Conservation (phyloP, 179 eudicot genomes). For the Sideroxylon spinosum region DNA sequence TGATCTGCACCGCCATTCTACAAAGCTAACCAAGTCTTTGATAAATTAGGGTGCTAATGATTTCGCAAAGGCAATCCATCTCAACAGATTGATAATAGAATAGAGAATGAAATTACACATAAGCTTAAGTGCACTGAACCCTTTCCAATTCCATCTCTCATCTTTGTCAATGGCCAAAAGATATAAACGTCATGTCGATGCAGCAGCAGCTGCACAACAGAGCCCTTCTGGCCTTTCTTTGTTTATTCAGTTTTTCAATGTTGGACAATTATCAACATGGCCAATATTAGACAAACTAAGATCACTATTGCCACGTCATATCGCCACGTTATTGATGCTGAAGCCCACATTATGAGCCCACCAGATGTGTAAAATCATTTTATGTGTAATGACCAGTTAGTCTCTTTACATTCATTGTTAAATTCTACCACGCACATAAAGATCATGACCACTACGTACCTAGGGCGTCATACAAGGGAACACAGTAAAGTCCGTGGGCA, state of each 20-base stretch:
- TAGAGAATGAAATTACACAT: background rate
- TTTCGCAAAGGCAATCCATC: slow-evolving; percentile 9
- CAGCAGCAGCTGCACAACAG: background rate
- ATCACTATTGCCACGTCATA: slow-evolving; percentile 1
- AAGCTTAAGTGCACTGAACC: too few species aligned
- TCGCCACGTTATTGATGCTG: background rate
- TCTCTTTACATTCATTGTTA: background rate
- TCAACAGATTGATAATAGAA: background rate
- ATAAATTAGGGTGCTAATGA: background rate
- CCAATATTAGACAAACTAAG: background rate
- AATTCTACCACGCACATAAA: background rate
- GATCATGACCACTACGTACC: slow-evolving; percentile 37
- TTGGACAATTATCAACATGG: background rate
- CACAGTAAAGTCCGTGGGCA: slow-evolving; percentile 82
- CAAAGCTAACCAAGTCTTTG: slow-evolving; percentile 1
- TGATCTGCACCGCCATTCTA: background rate
- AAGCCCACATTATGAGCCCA: background rate
- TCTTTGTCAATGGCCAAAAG: background rate
- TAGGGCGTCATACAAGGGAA: slow-evolving; percentile 87
- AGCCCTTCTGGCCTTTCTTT: background rate
- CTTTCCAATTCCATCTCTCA: too few species aligned
- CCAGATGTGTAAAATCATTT: background rate
- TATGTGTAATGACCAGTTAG: background rate
- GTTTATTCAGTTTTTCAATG: background rate
- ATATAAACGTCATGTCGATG: background rate